phyloP scores from a whole-genome alignment of 768 basidiomycete genomes.

The Crucibulum laeve region DNA sequence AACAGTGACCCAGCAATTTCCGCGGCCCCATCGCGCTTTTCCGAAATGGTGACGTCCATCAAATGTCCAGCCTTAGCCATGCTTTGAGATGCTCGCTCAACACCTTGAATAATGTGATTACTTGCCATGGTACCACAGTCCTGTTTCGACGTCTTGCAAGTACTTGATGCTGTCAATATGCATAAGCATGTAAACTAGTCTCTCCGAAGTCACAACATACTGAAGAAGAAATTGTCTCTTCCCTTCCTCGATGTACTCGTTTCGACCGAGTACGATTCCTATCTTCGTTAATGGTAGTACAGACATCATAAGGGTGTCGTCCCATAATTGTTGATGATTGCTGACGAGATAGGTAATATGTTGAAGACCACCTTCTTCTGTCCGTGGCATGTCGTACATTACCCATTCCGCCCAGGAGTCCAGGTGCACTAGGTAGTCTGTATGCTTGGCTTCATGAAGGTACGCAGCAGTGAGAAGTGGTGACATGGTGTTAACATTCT shows the following conservation, averaged over 20 bases:
- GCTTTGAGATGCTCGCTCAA: not conserved
- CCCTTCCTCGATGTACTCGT: constrained; percentile 49
- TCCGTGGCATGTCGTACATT: constrained; percentile 43
- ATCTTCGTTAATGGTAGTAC: constrained; percentile 55
- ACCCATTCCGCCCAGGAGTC: constrained; percentile 51
- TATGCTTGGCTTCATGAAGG: constrained; percentile 31
- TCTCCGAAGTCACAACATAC: constrained; percentile 20
- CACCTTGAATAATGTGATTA: not conserved
- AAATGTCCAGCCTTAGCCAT: constrained; percentile 35
- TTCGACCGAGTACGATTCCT: constrained; percentile 44
- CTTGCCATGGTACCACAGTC: constrained; percentile 46
- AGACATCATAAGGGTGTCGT: constrained; percentile 57
- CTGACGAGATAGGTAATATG: constrained; percentile 40
- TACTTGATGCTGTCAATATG: constrained; percentile 40
- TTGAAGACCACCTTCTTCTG: constrained; percentile 41
- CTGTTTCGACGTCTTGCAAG: constrained; percentile 36
- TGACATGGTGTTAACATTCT: constrained; percentile 59
- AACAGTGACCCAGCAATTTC: constrained; percentile 51
- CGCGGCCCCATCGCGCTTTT: constrained; percentile 46
- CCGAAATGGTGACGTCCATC: constrained; percentile 42
- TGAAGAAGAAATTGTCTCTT: constrained; percentile 48
- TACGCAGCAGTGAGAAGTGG: constrained; percentile 42
- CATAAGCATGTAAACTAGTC: no score
- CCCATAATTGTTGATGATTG: constrained; percentile 47
- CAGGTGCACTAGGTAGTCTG: constrained; percentile 30